Evolutionary conservation across 31 red algal genomes (phyloP).

Genomic region (Odonthalia washingtoniensis): DNA sequence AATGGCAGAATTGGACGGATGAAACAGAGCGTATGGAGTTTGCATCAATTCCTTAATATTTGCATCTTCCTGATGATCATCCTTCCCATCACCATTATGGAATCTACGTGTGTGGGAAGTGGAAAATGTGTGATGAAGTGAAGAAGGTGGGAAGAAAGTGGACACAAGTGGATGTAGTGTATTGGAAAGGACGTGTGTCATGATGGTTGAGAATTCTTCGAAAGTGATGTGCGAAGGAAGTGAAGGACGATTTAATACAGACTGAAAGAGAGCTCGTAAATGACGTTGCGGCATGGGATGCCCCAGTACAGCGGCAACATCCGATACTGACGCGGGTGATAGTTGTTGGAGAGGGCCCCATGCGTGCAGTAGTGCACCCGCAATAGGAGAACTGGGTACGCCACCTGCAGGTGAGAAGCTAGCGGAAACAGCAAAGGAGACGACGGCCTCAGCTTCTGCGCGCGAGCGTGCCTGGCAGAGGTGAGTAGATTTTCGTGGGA

Average conservation of each 20-base stretch:
- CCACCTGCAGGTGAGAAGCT: neutral
- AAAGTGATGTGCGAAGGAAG: neutral
- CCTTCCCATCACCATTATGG: neutral
- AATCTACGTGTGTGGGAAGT: neutral
- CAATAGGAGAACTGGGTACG: neutral
- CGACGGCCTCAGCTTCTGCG: neutral
- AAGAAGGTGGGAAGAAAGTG: neutral
- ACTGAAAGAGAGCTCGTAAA: neutral
- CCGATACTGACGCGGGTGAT: neutral
- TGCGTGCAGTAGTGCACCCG: neutral
- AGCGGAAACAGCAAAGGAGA: neutral
- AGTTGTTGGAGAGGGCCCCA: neutral
- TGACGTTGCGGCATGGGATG: neutral
- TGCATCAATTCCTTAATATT: neutral
- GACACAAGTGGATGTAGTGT: neutral
- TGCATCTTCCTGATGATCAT: neutral
- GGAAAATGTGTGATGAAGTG: too few species aligned
- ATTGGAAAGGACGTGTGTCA: neutral
- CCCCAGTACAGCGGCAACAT: neutral
- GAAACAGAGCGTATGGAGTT: neutral
- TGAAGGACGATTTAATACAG: neutral
- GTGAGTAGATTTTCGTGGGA: neutral
- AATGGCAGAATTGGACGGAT: constrained; percentile 46
- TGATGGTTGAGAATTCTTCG: neutral
- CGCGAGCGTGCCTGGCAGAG: neutral